Evolutionary conservation across 2,329 filamentous ascomycete species (phyloP).

Genomic region (Apiospora rasikravindrae): DNA sequence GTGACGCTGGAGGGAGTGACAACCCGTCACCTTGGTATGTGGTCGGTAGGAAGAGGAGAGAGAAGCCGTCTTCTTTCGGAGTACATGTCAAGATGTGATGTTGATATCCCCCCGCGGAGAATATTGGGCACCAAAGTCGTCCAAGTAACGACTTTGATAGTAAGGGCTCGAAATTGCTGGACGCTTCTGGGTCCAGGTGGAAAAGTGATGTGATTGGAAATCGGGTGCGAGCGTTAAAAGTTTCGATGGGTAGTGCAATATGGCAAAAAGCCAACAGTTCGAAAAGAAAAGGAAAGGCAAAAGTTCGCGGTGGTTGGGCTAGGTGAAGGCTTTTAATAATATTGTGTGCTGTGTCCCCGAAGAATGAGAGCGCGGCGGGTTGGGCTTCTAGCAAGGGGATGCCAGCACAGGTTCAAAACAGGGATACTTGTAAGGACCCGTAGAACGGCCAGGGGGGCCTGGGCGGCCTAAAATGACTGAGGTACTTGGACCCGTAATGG

Average conservation of each 20-base stretch:
- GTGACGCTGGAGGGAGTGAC: constrained; percentile 52
- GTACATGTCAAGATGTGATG: constrained; percentile 57
- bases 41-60: constrained; percentile 63
- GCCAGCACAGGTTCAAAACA: constrained; percentile 23
- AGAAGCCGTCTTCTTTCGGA: constrained; percentile 58
- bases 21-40: constrained; percentile 66
- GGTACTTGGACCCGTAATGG: constrained; percentile 21
- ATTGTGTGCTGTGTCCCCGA: constrained; percentile 19
- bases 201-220: constrained; percentile 18
- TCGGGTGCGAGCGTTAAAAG: constrained; percentile 9
- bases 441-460: constrained; percentile 17
- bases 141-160: constrained; percentile 40
- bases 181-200: constrained; percentile 43
- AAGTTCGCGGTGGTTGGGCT: constrained; percentile 31
- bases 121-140: constrained; percentile 47
- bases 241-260: constrained; percentile 29
- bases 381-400: constrained; percentile 13
- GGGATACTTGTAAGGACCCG: constrained; percentile 16
- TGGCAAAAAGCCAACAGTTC: constrained; percentile 38
- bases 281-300: constrained; percentile 31
- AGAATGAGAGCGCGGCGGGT: constrained; percentile 1
- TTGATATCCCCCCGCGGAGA: constrained; percentile 44
- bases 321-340: constrained; percentile 35
- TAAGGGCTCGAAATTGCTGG: constrained; percentile 45
- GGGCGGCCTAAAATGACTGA: constrained; percentile 10